Percentiles rank a stretch among this genome's conserved stretches.
Conservation (phyloP, 2,329 filamentous ascomycete species). For the Botrytis squamosa region DNA sequence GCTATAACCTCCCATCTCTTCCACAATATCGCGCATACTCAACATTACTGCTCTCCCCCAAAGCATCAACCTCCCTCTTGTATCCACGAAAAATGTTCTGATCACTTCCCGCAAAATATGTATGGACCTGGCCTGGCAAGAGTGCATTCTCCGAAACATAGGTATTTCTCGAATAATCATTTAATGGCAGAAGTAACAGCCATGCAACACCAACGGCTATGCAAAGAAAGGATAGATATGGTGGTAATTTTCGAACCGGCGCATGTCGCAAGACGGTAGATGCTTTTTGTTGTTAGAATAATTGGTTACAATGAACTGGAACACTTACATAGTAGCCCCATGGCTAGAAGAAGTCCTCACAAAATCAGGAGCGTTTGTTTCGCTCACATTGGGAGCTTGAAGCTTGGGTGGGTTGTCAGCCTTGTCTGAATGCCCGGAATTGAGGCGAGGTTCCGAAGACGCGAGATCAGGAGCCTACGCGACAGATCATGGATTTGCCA, state of each 20-base stretch:
- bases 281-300: slow-evolving; percentile 39
- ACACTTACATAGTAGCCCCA: slow-evolving; percentile 35
- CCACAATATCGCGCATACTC: slow-evolving; percentile 45
- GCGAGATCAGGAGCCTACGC: slow-evolving; percentile 20
- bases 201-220: slow-evolving; percentile 83
- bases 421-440: slow-evolving; percentile 7
- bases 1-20: slow-evolving; percentile 33
- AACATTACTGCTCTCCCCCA: slow-evolving; percentile 54
- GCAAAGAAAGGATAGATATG: slow-evolving; percentile 82
- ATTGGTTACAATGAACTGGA: neutral
- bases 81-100: slow-evolving; percentile 93
- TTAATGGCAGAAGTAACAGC: slow-evolving; percentile 84
- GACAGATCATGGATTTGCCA: neutral
- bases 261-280: slow-evolving; percentile 73
- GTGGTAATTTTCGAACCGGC: slow-evolving; percentile 78
- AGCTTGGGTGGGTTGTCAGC: slow-evolving; percentile 15
- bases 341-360: slow-evolving; percentile 11
- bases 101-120: slow-evolving; percentile 95
- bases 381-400: slow-evolving; percentile 3
- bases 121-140: slow-evolving; percentile 92
- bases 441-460: slow-evolving; percentile 12
- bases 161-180: slow-evolving; percentile 86
- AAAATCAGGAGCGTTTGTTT: neutral
- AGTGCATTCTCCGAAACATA: slow-evolving; percentile 98
- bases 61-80: slow-evolving; percentile 72